phyloP scores from a whole-genome alignment of 1,284 basidiomycete species.

The Cryptococcus depauperatus region DNA sequence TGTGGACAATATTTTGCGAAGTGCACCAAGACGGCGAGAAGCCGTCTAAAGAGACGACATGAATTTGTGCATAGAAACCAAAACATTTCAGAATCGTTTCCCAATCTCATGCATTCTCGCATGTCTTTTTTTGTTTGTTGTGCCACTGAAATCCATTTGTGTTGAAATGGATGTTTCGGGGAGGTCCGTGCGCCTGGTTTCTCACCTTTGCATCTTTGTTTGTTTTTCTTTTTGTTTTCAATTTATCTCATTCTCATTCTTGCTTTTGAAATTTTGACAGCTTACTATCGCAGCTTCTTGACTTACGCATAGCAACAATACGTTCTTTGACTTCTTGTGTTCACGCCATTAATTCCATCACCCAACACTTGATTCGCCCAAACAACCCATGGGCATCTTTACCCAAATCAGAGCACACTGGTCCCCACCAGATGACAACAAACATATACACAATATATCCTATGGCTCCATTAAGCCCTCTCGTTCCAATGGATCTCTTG shows the following conservation, averaged over 20 bases:
- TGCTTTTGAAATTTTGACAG: not conserved
- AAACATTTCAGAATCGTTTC: not conserved
- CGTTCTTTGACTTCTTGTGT: too few relatives aligned
- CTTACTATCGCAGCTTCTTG: too few relatives aligned
- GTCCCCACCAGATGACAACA: too few relatives aligned
- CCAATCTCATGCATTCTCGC: not conserved
- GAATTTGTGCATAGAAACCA: not conserved
- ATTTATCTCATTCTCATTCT: not conserved
- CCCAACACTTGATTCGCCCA: not conserved
- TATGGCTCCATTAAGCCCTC: too few relatives aligned
- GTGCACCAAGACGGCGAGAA: conserved; percentile 54
- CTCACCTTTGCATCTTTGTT: not conserved
- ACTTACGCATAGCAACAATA: too few relatives aligned
- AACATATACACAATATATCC: too few relatives aligned
- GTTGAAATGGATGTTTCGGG: not conserved
- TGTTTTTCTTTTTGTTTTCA: not conserved
- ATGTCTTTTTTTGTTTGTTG: not conserved
- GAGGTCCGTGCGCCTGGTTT: not conserved
- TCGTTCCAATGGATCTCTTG: too few relatives aligned
- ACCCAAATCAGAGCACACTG: too few relatives aligned
- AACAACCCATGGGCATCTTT: not conserved
- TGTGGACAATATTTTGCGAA: conserved; percentile 52
- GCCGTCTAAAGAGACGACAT: conserved; percentile 17
- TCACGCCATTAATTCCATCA: not conserved
- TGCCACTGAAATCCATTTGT: too few relatives aligned